Base-by-base conservation (phyloP, 2,329 filamentous ascomycete genomes). In the Claviceps sp. region DNA sequence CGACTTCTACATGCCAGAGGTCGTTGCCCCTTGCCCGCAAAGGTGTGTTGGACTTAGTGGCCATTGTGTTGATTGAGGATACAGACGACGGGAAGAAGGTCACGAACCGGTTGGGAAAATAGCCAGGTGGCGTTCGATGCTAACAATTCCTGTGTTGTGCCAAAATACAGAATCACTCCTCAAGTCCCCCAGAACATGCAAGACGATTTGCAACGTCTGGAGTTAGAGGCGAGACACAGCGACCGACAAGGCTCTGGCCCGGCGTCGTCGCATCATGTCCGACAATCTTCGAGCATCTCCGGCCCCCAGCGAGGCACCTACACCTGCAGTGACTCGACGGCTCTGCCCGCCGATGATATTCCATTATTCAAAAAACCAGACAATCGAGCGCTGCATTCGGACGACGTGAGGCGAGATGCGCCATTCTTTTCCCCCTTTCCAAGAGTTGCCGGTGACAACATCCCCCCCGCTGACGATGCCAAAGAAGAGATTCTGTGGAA, bases 161-260 rank as follows among this genome's bases (percentile, higher is more conserved):
- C 34, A 22, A 29, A 61, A 60, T 64, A 59, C 68, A 95, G 88
- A 73, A 82, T 94, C 63, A 95, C 91, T 82, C 87, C 88, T 66
- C 89, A 96, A 76, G 89, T 96, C 58, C 88, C 91, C 59, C 86
- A 91, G 70, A 91, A 95, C 70, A 96, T 98, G 80, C 89, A 95
- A 72, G 85, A 95, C 63, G 91, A 87, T 69, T 79, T 98, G 58
- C 86, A 91, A 62, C 84, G 90, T 67, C 81, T 98, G 72, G 90
- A 96, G 75, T 77, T 89, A 54, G 83, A 89, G 73, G 85, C 85
- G 55, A 77, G 73, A 69, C 69, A 69, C 62, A 69, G 60, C 55
- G 62, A 64, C 52, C 61, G 61, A 61, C 63, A 65, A 65, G 59
- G 59, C 55, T 57, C 61, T 59, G 58, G 61, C 56, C 58, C 58